A percentile compares a stretch with the other conserved stretches of the same genome.
Conservation (phyloP, 192 early-diverging fungal species). For the Coemansia sp. region DNA sequence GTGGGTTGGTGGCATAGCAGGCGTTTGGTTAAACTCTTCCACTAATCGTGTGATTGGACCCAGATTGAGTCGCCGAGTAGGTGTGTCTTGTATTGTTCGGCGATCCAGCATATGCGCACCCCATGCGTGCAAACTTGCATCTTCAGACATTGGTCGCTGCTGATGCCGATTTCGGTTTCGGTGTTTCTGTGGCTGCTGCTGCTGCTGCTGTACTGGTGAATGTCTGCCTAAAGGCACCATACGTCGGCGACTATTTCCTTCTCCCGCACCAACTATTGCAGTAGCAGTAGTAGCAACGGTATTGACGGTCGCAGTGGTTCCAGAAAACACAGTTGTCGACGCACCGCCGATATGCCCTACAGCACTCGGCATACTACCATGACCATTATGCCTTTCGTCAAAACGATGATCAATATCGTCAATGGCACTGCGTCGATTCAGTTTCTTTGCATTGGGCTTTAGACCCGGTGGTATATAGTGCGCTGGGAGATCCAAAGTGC, state of each 20-base stretch:
- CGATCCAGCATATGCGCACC: conserved; percentile 24
- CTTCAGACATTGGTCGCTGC: not conserved
- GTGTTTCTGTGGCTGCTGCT: conserved; percentile 3
- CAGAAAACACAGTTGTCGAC: no score
- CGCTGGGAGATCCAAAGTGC: not conserved
- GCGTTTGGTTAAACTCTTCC: conserved; percentile 26
- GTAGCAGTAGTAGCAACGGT: conserved; percentile 9
- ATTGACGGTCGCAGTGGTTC: conserved; percentile 13
- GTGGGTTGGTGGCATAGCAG: not conserved
- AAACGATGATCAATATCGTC: no score
- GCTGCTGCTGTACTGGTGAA: not conserved
- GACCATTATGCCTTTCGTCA: no score
- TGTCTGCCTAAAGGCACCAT: not conserved
- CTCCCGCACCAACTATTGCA: no score
- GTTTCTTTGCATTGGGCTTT: not conserved
- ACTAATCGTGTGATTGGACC: conserved; percentile 36
- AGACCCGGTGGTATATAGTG: conserved; percentile 27
- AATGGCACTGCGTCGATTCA: no score
- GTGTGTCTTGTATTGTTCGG: conserved; percentile 35
- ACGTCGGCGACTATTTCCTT: not conserved
- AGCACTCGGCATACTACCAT: no score
- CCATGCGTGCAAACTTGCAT: no score
- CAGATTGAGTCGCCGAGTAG: conserved; percentile 27
- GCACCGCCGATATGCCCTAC: no score
- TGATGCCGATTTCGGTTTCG: not conserved